Percentiles rank a stretch among this genome's conserved stretches.
Conservation (phyloP, 306 rosid genomes). For the Dryas drummondii region DNA sequence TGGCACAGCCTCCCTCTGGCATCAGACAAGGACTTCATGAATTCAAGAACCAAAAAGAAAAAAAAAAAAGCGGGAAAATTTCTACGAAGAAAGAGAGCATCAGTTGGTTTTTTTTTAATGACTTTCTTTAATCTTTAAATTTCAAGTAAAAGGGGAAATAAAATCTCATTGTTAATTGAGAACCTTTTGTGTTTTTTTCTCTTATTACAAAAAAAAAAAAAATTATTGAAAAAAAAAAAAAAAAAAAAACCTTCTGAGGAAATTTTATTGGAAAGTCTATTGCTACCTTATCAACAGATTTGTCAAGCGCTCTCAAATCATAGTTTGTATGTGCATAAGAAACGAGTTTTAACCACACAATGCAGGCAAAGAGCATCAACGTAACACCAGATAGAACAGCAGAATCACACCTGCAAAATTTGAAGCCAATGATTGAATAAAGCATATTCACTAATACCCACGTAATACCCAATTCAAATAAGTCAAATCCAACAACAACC, state of each 20-base stretch:
- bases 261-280: not conserved
- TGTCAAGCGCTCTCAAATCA: slow-evolving; percentile 63
- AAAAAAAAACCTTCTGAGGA: not conserved
- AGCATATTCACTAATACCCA: slow-evolving; percentile 16
- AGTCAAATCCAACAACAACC: not conserved
- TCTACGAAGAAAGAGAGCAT: not conserved
- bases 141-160: not conserved
- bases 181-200: no score
- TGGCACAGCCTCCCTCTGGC: slow-evolving; percentile 63
- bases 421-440: slow-evolving; percentile 16
- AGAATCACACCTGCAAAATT: slow-evolving; percentile 71
- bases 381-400: slow-evolving; percentile 80
- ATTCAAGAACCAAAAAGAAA: not conserved
- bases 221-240: not conserved
- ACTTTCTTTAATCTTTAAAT: slow-evolving; percentile 7
- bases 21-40: slow-evolving; percentile 26
- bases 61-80: not conserved
- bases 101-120: not conserved
- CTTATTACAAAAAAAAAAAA: no score
- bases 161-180: not conserved
- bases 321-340: slow-evolving; percentile 84
- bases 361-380: slow-evolving; percentile 78
- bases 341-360: slow-evolving; percentile 84
- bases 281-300: slow-evolving; percentile 67
- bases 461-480: not conserved